Evolutionary conservation across 345 rosid genomes (phyloP).

Genomic region (Punica granatum): DNA sequence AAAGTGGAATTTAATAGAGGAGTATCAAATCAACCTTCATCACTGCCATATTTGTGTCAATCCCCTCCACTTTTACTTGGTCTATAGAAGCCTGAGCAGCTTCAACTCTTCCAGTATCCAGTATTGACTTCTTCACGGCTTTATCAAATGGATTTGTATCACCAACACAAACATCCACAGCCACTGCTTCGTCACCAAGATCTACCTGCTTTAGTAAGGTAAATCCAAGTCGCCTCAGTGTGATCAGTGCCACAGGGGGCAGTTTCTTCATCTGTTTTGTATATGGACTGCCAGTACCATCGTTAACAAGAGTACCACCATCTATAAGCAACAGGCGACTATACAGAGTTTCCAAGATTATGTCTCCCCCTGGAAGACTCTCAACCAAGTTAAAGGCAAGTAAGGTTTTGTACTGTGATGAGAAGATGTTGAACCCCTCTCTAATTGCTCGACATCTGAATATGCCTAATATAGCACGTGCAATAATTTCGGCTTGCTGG

Average conservation of each 20-base stretch:
- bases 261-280: constrained; percentile 37
- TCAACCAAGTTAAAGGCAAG: constrained; percentile 85
- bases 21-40: constrained; percentile 51
- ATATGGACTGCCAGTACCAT: constrained; percentile 24
- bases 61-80: constrained; percentile 94
- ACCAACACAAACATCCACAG: constrained; percentile 73
- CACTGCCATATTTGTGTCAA: constrained; percentile 80
- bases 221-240: constrained; percentile 62
- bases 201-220: constrained; percentile 33
- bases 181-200: constrained; percentile 31
- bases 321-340: constrained; percentile 48
- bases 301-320: constrained; percentile 23
- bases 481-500: constrained; percentile 63
- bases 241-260: constrained; percentile 54
- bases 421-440: constrained; percentile 69
- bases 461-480: constrained; percentile 69
- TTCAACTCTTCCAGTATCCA: constrained; percentile 62
- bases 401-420: constrained; percentile 72
- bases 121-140: constrained; percentile 67
- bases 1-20: neutral
- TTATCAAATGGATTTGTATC: constrained; percentile 72
- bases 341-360: constrained; percentile 60
- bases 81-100: constrained; percentile 95
- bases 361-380: constrained; percentile 88
- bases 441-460: constrained; percentile 66